Conservation (phyloP, 495 filamentous ascomycete species). For the Bacidia gigantensis region DNA sequence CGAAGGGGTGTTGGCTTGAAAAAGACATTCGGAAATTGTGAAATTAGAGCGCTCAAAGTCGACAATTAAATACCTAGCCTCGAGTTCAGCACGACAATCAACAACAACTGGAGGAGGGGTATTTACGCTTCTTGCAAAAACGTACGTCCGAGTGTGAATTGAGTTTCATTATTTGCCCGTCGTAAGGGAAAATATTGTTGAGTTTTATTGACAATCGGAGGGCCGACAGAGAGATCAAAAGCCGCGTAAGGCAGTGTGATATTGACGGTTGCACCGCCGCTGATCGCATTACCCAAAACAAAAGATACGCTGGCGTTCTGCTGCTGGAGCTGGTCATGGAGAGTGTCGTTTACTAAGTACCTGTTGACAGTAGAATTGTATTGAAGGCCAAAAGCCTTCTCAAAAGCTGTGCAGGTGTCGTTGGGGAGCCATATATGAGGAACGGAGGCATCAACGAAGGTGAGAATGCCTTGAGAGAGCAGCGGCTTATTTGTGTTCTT, state of each 20-base stretch:
- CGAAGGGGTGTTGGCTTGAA: constrained; percentile 2
- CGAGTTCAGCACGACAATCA: neutral
- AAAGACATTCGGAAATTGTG: constrained; percentile 15
- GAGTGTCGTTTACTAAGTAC: constrained; percentile 38
- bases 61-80: constrained; percentile 17
- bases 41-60: constrained; percentile 20
- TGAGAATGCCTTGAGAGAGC: constrained; percentile 12
- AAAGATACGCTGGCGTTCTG: constrained; percentile 39
- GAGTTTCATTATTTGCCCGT: constrained; percentile 32
- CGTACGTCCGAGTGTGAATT: constrained; percentile 41
- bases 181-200: constrained; percentile 40
- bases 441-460: constrained; percentile 42
- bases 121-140: constrained; percentile 42
- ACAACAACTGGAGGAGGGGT: neutral
- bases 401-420: constrained; percentile 38
- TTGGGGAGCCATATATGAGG: constrained; percentile 42
- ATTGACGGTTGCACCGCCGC: constrained; percentile 30
- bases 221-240: constrained; percentile 35
- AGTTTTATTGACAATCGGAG: constrained; percentile 26
- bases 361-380: constrained; percentile 31
- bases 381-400: constrained; percentile 36
- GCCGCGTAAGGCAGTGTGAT: constrained; percentile 40
- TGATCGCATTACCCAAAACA: constrained; percentile 29
- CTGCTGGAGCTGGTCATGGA: constrained; percentile 30
- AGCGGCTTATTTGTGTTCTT: constrained; percentile 6